Conservation (phyloP, 139 green algal species). For the Trebouxia sp. region DNA sequence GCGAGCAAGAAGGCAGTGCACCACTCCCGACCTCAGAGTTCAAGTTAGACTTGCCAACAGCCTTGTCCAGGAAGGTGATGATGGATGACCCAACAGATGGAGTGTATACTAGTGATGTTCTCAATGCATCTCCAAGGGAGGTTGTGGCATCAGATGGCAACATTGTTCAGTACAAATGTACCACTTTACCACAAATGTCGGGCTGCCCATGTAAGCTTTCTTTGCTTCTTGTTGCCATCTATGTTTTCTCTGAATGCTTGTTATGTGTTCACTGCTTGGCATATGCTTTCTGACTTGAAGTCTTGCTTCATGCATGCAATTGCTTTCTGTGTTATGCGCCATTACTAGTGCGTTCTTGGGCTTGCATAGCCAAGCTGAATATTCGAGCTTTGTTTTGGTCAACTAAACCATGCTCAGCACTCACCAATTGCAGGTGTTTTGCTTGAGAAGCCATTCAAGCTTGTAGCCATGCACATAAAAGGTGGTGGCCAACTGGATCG, state of each 20-base stretch:
- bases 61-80: not conserved
- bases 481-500: constrained; percentile 12
- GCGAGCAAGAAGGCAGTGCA: constrained; percentile 7
- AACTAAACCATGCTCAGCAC: not conserved
- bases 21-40: not conserved
- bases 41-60: constrained; percentile 18
- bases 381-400: constrained; percentile 1
- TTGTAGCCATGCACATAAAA: constrained; percentile 17
- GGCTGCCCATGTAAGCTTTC: constrained; percentile 12
- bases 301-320: not conserved
- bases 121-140: constrained; percentile 6
- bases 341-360: constrained; percentile 6
- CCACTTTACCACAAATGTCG: constrained; percentile 1
- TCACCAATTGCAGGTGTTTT: constrained; percentile 13
- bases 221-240: not conserved
- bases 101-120: constrained; percentile 18
- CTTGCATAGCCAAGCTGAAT: not conserved
- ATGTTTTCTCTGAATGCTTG: constrained; percentile 9
- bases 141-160: constrained; percentile 11
- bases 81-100: constrained; percentile 1
- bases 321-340: not conserved
- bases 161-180: constrained; percentile 16
- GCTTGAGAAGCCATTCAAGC: constrained; percentile 11
- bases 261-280: constrained; percentile 3
- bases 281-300: constrained; percentile 6